A percentile compares a stretch with the other conserved stretches of the same genome.
Conservation (phyloP, 2,329 filamentous ascomycete genomes). For the Stagonosporopsis tanaceti region DNA sequence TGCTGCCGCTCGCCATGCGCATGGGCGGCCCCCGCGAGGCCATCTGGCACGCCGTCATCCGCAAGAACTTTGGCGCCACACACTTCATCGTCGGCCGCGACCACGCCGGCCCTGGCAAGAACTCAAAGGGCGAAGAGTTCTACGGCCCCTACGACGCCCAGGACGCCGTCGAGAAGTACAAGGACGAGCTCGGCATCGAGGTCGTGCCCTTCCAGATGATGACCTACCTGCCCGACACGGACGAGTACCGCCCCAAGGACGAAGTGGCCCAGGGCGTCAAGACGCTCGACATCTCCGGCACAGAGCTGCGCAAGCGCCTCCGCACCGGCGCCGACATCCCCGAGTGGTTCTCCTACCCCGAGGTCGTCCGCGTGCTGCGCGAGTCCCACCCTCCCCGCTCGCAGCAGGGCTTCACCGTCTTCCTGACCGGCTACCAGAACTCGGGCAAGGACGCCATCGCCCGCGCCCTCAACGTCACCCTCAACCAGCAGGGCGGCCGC, state of each 20-base stretch:
- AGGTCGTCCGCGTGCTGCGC: slow-evolving; percentile 94
- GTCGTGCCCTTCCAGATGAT: slow-evolving; percentile 99
- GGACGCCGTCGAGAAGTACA: slow-evolving; percentile 94
- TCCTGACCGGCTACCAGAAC: slow-evolving; percentile 97
- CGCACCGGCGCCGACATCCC: slow-evolving; percentile 93
- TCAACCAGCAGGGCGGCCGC: slow-evolving; percentile 97
- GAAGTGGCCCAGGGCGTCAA: slow-evolving; percentile 83
- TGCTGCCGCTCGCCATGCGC: slow-evolving; percentile 95
- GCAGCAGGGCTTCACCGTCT: slow-evolving; percentile 96
- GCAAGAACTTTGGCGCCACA: slow-evolving; percentile 98
- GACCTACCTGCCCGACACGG: slow-evolving; percentile 96
- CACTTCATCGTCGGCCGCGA: slow-evolving; percentile 99
- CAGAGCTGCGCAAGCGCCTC: slow-evolving; percentile 89
- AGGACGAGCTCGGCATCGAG: slow-evolving; percentile 95
- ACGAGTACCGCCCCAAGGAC: slow-evolving; percentile 95
- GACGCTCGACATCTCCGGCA: slow-evolving; percentile 68
- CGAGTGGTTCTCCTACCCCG: slow-evolving; percentile 99
- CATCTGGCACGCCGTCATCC: slow-evolving; percentile 99
- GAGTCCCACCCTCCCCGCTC: slow-evolving; percentile 93
- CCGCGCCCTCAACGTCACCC: slow-evolving; percentile 91
- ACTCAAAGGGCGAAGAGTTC: slow-evolving; percentile 95
- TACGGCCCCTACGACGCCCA: slow-evolving; percentile 99
- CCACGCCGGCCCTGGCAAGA: slow-evolving; percentile 97
- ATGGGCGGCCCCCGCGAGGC: slow-evolving; percentile 99
- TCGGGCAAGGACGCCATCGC: slow-evolving; percentile 96